Percentiles rank a stretch among this genome's conserved stretches.
These are phyloP conservation scores for Colletotrichum kahawae DNA, from an alignment of 2,329 filamentous ascomycete species.

Conservation along the genomic window DNA sequence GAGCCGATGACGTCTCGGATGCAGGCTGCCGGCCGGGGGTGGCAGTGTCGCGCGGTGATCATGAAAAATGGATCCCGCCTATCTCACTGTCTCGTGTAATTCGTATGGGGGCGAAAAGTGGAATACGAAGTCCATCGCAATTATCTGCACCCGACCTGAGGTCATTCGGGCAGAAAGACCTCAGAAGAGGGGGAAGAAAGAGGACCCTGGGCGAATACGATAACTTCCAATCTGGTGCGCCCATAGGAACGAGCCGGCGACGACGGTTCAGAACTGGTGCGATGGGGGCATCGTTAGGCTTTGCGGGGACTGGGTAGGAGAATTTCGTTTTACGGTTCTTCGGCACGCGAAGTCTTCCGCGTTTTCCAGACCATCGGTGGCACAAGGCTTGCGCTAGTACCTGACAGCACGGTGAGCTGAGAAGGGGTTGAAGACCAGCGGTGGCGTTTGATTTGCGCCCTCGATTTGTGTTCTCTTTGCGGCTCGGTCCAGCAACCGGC, in stretches of 20 bases:
- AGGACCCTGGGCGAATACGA: not conserved
- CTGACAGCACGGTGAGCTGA: not conserved
- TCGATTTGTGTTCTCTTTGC: not conserved
- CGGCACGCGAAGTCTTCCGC: not conserved
- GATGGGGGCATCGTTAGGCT: not conserved
- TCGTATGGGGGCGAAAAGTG: slow-evolving; percentile 1
- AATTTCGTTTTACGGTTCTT: not conserved
- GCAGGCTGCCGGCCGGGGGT: not conserved
- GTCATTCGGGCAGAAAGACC: not conserved
- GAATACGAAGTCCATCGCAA: slow-evolving; percentile 1
- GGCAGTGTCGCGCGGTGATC: not conserved
- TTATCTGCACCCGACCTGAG: not conserved
- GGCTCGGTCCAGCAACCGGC: not conserved
- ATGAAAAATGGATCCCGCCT: not conserved
- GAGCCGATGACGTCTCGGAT: slow-evolving; percentile 3
- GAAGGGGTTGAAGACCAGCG: not conserved
- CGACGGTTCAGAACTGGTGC: not conserved
- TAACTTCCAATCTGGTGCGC: not conserved
- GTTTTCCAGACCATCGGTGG: not conserved
- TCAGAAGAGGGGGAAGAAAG: not conserved
- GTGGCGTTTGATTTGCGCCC: not conserved
- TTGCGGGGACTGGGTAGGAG: not conserved
- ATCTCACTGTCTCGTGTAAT: not conserved
- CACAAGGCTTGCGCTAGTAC: not conserved
- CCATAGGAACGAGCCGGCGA: not conserved